Conservation (phyloP, 805 yeast species). For the Jamesozyma jinghongensis region DNA sequence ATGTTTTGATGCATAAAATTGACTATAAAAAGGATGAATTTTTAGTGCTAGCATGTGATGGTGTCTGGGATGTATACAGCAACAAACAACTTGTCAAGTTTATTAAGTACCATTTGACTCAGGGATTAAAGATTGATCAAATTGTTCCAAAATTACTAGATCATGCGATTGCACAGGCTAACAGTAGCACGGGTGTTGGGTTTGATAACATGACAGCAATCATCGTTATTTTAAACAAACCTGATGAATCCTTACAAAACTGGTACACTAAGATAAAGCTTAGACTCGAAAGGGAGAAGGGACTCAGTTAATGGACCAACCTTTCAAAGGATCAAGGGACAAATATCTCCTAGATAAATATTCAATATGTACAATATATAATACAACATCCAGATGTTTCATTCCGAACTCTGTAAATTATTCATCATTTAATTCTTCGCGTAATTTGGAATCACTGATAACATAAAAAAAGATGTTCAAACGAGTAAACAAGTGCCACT, state of each 20-base stretch:
- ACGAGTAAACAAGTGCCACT: not conserved
- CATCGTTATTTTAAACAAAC: constrained; percentile 53
- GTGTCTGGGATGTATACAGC: constrained; percentile 68
- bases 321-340: not conserved
- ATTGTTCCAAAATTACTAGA: constrained; percentile 53
- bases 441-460: not conserved
- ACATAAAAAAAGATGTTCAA: not conserved
- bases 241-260: constrained; percentile 35
- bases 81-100: constrained; percentile 45
- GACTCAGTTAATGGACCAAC: constrained; percentile 7
- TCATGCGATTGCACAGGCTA: constrained; percentile 60
- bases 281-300: constrained; percentile 31
- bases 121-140: constrained; percentile 50
- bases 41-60: constrained; percentile 70
- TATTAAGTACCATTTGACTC: constrained; percentile 47
- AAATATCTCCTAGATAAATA: not conserved
- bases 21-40: constrained; percentile 48
- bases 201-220: constrained; percentile 75
- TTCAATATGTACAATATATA: no score
- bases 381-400: no score
- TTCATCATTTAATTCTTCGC: not conserved
- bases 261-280: constrained; percentile 52
- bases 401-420: no score
- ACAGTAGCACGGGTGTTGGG: constrained; percentile 68
- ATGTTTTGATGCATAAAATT: constrained; percentile 48